phyloP scores from a whole-genome alignment of 768 basidiomycete species.

The Lentinus brumalis region DNA sequence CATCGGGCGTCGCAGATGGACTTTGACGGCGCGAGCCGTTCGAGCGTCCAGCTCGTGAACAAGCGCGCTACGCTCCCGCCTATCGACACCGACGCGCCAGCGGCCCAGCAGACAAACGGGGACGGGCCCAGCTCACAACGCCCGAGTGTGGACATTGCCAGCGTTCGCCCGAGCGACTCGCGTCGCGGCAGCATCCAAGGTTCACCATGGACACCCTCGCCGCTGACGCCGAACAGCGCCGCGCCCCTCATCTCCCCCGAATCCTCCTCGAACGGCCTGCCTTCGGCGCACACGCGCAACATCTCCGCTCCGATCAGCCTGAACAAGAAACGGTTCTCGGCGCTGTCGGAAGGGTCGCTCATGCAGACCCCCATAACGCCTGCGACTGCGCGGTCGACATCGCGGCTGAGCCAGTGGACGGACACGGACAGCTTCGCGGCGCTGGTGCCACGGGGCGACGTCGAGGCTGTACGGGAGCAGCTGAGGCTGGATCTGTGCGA shows the following conservation, averaged over 20 bases:
- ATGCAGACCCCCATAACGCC: constrained; percentile 2
- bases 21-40: constrained; percentile 1
- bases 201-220: background rate
- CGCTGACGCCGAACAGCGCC: constrained; percentile 11
- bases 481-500: constrained; percentile 52
- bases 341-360: constrained; percentile 8
- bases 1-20: constrained; percentile 11
- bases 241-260: constrained; percentile 7
- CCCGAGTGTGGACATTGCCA: background rate
- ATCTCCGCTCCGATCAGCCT: background rate
- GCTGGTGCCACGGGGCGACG: constrained; percentile 25
- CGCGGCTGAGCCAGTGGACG: constrained; percentile 25
- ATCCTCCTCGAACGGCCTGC: background rate
- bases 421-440: constrained; percentile 30
- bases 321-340: constrained; percentile 6
- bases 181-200: background rate
- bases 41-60: background rate
- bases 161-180: background rate
- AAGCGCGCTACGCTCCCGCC: constrained; percentile 6
- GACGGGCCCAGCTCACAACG: constrained; percentile 1
- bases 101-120: background rate
- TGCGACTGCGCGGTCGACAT: constrained; percentile 15
- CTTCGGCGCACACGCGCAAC: constrained; percentile 8
- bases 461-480: constrained; percentile 30
- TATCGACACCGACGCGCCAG: constrained; percentile 3